Percentiles rank a stretch among this genome's conserved stretches.
phyloP scores from a whole-genome alignment of 169 alveolate genomes.

The Eimeria necatrix region DNA sequence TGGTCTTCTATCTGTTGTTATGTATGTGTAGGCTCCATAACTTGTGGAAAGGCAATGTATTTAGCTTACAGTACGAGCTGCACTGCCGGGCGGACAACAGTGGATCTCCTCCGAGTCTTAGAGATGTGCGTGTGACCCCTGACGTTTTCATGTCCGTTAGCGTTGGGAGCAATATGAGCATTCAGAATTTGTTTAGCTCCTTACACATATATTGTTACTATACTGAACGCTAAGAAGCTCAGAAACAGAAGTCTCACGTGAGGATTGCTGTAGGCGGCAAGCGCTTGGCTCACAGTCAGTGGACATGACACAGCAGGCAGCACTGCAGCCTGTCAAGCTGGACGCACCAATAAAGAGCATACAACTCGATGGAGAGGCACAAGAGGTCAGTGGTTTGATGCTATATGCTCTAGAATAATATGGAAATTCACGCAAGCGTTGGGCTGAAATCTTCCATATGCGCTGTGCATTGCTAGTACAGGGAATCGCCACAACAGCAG shows the following conservation, averaged over 20 bases:
- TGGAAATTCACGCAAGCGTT: neutral
- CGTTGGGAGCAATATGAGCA: too few relatives aligned
- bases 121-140: slow-evolving; percentile 23
- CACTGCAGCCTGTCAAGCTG: slow-evolving; percentile 30
- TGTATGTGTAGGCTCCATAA: slow-evolving; percentile 15
- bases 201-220: neutral
- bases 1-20: neutral
- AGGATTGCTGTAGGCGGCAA: slow-evolving; percentile 25
- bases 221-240: neutral
- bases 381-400: slow-evolving; percentile 28
- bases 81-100: slow-evolving; percentile 37
- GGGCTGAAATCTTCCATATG: neutral
- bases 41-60: slow-evolving; percentile 65
- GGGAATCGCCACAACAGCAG: slow-evolving; percentile 74
- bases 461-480: neutral
- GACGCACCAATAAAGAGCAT: slow-evolving; percentile 69
- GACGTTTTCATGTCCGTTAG: neutral
- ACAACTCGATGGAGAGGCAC: slow-evolving; percentile 74
- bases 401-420: neutral
- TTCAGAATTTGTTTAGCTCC: neutral
- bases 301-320: slow-evolving; percentile 36
- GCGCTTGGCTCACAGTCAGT: slow-evolving; percentile 52
- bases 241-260: neutral
- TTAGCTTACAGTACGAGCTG: slow-evolving; percentile 32
- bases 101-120: slow-evolving; percentile 46